These are phyloP conservation scores for Hypsizygus ulmarius DNA, from an alignment of 1,284 basidiomycete species.

Conservation along the genomic window DNA sequence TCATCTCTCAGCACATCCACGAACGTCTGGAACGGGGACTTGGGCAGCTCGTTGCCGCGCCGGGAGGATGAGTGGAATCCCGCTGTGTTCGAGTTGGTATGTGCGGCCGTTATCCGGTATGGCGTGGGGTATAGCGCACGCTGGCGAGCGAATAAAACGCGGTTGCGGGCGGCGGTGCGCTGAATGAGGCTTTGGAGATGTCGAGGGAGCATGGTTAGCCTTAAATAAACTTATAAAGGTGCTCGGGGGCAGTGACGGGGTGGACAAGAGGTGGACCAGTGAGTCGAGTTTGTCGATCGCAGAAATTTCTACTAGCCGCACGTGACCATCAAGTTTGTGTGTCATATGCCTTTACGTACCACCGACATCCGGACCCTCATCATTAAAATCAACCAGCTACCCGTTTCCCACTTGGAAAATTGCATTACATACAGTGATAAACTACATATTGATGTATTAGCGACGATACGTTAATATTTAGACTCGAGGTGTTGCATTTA, in stretches of 20 bases:
- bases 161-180: slow-evolving; percentile 32
- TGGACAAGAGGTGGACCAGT: neutral
- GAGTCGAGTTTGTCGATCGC: too few species aligned
- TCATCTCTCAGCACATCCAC: slow-evolving; percentile 93
- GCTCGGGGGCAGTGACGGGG: slow-evolving; percentile 8
- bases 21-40: slow-evolving; percentile 95
- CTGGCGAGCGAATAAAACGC: slow-evolving; percentile 23
- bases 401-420: too few species aligned
- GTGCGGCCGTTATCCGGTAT: slow-evolving; percentile 39
- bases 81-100: slow-evolving; percentile 17
- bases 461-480: too few species aligned
- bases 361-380: too few species aligned
- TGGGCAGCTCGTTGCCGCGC: slow-evolving; percentile 66
- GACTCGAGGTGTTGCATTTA: too few species aligned
- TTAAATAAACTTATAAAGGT: too few species aligned
- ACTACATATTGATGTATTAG: too few species aligned
- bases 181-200: slow-evolving; percentile 37
- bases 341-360: too few species aligned
- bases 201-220: slow-evolving; percentile 35
- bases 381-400: too few species aligned
- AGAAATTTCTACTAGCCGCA: too few species aligned
- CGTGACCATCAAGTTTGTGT: too few species aligned
- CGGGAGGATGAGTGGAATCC: slow-evolving; percentile 71
- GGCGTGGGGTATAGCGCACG: slow-evolving; percentile 31
- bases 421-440: too few species aligned